Base-by-base conservation (phyloP, 2,329 filamentous ascomycete genomes). In the Aspergillus fructus region DNA sequence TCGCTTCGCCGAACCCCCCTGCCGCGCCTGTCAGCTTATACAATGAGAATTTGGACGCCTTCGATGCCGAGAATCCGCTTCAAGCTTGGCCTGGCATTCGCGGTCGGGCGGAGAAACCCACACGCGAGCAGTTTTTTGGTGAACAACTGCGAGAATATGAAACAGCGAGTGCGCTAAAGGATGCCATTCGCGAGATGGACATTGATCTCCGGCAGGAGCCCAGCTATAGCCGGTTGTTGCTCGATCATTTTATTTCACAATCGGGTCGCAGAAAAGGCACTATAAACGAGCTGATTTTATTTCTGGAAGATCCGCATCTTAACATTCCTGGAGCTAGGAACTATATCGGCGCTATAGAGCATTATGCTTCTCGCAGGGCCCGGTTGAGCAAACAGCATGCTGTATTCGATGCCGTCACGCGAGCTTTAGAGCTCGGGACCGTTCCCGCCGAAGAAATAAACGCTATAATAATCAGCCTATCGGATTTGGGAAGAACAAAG, bases 291-390 rank as follows among this genome's bases (percentile, higher is more conserved):
- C 59, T 69, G 2, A 48, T 71, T 21, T 46, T 58, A 8, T 77
- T 77, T 47, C 49, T 77, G 41, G 66, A 71, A 46, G 74, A 77
- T 52, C 66, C 71, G 0, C 67, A 62, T 15, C 49, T 77, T 37
- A 77, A 77, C 55, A 64, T 69, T 7, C 61, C 60, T 8, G 71
- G 71, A 6, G 68, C 74, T 5, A 66, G 68, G 1, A 77, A 77
- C 58, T 76, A 74, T 49, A 48, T 67, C 13, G 58, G 60, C 5
- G 61, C 68, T 9, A 63, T 76, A 15, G 55, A 72, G 23, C 48
- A 68, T 52, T 65, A 71, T 39, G 48, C 62, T 23, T 56, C 54
- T n/a, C 55, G 59, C 4, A 62, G 66, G 37, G 48, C 56, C 33
- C 61, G 60, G 40, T 53, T 62, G 39, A 46, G 55, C 3, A 60